phyloP scores from a whole-genome alignment of 129 eudicot species.

The Escallonia herrerae region DNA sequence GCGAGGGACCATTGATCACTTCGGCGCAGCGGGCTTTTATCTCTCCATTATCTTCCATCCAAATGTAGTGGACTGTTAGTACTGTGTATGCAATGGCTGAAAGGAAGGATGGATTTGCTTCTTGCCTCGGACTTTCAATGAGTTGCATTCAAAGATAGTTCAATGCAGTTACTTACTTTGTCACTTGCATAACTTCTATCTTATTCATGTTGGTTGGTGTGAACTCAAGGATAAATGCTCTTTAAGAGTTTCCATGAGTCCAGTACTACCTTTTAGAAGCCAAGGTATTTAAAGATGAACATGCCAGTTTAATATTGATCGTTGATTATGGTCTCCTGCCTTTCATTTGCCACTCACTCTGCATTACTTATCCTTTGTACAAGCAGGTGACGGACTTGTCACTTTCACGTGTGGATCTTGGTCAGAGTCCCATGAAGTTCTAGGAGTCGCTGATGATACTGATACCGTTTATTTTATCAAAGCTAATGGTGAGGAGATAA shows the following conservation, averaged over 20 bases:
- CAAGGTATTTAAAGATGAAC: neutral
- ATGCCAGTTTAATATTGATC: neutral
- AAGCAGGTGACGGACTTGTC: conserved; percentile 42
- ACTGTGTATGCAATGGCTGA: too few species aligned
- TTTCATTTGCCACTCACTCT: neutral
- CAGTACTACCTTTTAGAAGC: neutral
- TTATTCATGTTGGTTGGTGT: neutral
- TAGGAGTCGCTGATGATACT: conserved; percentile 68
- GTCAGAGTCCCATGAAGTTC: conserved; percentile 89
- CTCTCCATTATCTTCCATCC: too few species aligned
- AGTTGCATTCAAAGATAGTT: too few species aligned
- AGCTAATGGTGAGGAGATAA: conserved; percentile 85
- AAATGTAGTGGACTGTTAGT: too few species aligned
- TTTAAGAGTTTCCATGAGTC: neutral
- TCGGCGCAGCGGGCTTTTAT: too few species aligned
- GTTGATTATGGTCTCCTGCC: neutral
- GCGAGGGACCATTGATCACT: too few species aligned
- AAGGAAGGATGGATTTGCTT: too few species aligned
- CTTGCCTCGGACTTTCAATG: too few species aligned
- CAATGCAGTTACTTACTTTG: too few species aligned
- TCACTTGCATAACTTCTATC: neutral
- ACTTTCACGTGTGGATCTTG: conserved; percentile 64
- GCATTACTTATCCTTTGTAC: conserved; percentile 17
- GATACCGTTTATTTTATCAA: conserved; percentile 65
- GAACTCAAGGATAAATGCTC: neutral